These are phyloP conservation scores for Penicillium sp. DNA, from an alignment of 2,329 filamentous ascomycete genomes.

Conservation along the genomic window DNA sequence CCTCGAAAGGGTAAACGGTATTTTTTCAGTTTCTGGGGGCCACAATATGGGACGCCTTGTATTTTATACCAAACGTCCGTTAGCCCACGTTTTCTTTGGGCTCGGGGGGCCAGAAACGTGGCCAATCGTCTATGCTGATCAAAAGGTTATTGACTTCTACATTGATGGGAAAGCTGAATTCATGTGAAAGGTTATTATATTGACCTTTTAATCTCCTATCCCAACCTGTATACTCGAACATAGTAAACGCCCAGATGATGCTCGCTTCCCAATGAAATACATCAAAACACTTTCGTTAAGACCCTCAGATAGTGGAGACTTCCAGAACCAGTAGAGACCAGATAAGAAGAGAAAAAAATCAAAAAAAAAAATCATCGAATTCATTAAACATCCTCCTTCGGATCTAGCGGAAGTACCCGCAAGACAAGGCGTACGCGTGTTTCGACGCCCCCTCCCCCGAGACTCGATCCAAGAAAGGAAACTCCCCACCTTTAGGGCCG, in stretches of 20 bases:
- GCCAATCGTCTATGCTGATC: conserved; percentile 10
- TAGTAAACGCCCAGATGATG: conserved; percentile 19
- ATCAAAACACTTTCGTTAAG: conserved; percentile 1
- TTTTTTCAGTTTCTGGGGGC: neutral
- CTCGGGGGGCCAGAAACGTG: conserved; percentile 9
- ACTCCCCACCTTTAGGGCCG: neutral
- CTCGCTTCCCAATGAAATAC: conserved; percentile 13
- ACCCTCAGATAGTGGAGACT: conserved; percentile 6
- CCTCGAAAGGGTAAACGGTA: no score
- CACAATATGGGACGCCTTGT: neutral
- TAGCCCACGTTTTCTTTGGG: neutral
- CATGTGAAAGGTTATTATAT: neutral
- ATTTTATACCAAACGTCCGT: neutral
- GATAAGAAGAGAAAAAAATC: neutral
- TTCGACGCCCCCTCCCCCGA: neutral
- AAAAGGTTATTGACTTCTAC: conserved; percentile 15
- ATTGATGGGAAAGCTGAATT: neutral
- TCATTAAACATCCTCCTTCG: neutral
- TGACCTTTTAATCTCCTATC: neutral
- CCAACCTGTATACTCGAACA: neutral
- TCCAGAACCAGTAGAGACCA: neutral
- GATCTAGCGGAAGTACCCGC: neutral
- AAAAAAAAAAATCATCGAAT: neutral
- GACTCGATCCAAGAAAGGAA: neutral
- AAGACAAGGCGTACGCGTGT: neutral